Base-by-base conservation (phyloP, 2,329 filamentous ascomycete species). In the Cladosporium sp. region DNA sequence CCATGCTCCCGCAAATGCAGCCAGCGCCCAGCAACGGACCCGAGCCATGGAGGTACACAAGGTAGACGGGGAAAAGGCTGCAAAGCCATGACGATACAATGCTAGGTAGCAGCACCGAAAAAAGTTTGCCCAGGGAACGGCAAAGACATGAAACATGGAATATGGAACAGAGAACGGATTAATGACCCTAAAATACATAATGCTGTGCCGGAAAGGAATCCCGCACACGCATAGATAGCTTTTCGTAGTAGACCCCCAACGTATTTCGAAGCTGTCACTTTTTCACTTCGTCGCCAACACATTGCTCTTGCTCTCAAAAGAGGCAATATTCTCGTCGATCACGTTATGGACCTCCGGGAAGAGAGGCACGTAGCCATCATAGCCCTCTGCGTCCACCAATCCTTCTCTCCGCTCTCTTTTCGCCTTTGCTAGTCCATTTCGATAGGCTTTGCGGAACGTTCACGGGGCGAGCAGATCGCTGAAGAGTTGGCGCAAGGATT, bases 1-100 rank as follows among this genome's bases (percentile, higher is more conserved):
- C 67, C 4, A 68, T 65, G 62, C 61, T 68, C 37, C 67, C 67
- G 22, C 66, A 68, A 54, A 70, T 70, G 67, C 60, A 64, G 20
- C 47, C 47, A 17, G 47, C 32, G 15, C 47, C 47, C 8, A 47
- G 40, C 34, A 37, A 42, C 32, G 52, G 32, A 2, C 52, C 28
- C 20, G 52, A 55, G 20, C 13, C 52, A 3, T 55, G 52, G 52
- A 34, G 52, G 20, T 45, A 55, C 32, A 25, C 52, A 9, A 17
- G 40, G 12, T 55, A 55, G 34, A 37, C 13, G 13, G 47, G n/a
- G 32, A 49, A 2, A 13, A 2, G 7, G 34, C 12, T 17, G 28
- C 32, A 50, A 37, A 24, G 47, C 32, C 47, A 34, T 24, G 4
- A 15, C 1, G 34, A 22, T 50, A 19, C 19, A 24, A 12, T 15